Base-by-base conservation (phyloP, 176 grass and related monocot species). In the Rhynchospora tenuis region DNA sequence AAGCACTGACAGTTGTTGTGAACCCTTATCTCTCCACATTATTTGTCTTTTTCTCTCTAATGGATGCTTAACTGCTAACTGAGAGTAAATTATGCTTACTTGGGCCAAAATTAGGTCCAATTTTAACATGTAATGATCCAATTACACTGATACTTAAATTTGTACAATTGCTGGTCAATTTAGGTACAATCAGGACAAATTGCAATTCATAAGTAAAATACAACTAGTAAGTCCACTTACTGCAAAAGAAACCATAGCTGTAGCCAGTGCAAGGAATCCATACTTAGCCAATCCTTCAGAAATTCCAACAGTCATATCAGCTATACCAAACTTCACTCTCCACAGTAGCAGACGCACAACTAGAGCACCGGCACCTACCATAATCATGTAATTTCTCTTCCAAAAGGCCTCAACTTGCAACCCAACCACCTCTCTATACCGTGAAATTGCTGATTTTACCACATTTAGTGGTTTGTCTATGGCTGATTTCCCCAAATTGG, bases 231-330 rank as follows among this genome's bases (percentile, higher is more conserved):
- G 14, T 73, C 27, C 1, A 93, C 93, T 99, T 74, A 99, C 96
- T 1, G 88, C 82, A 19, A 99, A 95, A 11, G 91, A 84, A 50
- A 99, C 96, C 23, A 99, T 95, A 64, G 96, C 88, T 48, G 86
- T 90, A 64, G 96, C 93, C 8, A 99, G 91, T 2, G 96, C 93
- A 76, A 99, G 96, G 86, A 99, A 99, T n/a, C 96, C 93, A 65
- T 99, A 99, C 89, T 95, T 99, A 38, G 96, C 93, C 84, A 93
- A 91, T 17, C 93, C 96, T 88, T 95, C 96, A 44, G 96, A 99
- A 80, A 99, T 91, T 10, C 91, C 96, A 9, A 95, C 83, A 76
- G 94, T 95, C 19, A 88, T 95, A 85, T 87, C 94, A 22, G 93
- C 93, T 51, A 99, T 87, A 64, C 89, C 89, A 79, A 99, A 99